Conservation (phyloP, 2,329 filamentous ascomycete genomes). For the Hypoxylon sp. region DNA sequence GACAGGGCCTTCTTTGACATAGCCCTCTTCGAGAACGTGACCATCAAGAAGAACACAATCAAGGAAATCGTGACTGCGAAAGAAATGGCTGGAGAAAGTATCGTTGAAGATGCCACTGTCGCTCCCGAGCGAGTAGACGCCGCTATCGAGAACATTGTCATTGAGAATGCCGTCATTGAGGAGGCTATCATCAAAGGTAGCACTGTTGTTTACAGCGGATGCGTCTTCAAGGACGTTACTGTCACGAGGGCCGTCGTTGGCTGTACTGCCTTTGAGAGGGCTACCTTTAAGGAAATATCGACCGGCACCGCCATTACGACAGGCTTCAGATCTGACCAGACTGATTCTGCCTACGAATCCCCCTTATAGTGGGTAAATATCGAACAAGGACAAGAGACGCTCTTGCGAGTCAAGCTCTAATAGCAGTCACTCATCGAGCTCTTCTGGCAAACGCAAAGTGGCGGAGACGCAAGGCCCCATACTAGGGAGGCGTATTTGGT, state of each 20-base stretch:
- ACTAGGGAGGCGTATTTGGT: neutral
- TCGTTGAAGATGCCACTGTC: neutral
- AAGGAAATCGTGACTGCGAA: neutral
- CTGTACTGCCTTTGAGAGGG: neutral
- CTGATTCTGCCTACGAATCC: slow-evolving; percentile 4
- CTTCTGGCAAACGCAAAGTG: slow-evolving; percentile 28
- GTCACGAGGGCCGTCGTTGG: neutral
- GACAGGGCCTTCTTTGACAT: neutral
- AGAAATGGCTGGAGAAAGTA: neutral
- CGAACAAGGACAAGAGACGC: neutral
- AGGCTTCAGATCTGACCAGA: neutral
- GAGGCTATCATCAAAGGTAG: neutral
- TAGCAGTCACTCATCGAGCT: neutral
- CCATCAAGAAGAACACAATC: neutral
- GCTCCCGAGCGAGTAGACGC: neutral
- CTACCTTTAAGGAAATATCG: neutral
- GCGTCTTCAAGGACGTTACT: neutral
- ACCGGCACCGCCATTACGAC: neutral
- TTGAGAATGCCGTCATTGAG: neutral
- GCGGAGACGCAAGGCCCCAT: slow-evolving; percentile 16
- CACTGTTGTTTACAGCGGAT: neutral
- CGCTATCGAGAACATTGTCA: neutral
- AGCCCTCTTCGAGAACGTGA: neutral
- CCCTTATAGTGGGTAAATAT: neutral
- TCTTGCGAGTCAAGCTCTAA: neutral